Evolutionary conservation across 2,329 filamentous ascomycete species (phyloP).

Genomic region (Aureobasidium sp.): DNA sequence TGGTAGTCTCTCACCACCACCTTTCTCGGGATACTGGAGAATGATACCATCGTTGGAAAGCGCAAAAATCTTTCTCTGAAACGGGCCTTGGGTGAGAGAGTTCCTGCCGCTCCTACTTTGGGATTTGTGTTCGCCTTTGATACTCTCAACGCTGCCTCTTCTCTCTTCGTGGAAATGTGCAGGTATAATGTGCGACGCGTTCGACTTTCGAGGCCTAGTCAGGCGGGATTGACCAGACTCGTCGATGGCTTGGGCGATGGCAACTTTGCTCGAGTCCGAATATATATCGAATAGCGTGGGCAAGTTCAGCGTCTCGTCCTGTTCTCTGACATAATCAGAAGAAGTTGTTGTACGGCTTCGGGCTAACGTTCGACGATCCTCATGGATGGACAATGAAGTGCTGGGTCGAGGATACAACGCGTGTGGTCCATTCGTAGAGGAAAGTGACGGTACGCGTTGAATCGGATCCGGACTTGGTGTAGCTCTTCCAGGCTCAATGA

Average conservation of each 20-base stretch:
- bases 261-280: conserved; percentile 10
- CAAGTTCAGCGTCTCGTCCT: neutral
- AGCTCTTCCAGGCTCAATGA: neutral
- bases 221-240: neutral
- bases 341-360: conserved; percentile 1
- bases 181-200: conserved; percentile 9
- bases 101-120: neutral
- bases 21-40: conserved; percentile 66
- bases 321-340: neutral
- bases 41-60: conserved; percentile 65
- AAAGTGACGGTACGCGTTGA: neutral
- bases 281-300: conserved; percentile 9
- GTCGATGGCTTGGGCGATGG: conserved; percentile 8
- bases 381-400: conserved; percentile 1
- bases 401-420: neutral
- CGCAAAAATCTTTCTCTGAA: conserved; percentile 58
- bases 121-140: neutral
- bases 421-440: neutral
- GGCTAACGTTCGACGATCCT: neutral
- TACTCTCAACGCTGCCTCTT: conserved; percentile 11
- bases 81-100: neutral
- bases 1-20: conserved; percentile 62
- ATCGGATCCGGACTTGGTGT: conserved; percentile 6
- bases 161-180: conserved; percentile 4
- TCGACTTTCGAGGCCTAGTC: conserved; percentile 3